A percentile compares a stretch with the other conserved stretches of the same genome.
These are phyloP conservation scores for Pascua sp. DNA, from an alignment of 1,284 basidiomycete species.

Conservation along the genomic window DNA sequence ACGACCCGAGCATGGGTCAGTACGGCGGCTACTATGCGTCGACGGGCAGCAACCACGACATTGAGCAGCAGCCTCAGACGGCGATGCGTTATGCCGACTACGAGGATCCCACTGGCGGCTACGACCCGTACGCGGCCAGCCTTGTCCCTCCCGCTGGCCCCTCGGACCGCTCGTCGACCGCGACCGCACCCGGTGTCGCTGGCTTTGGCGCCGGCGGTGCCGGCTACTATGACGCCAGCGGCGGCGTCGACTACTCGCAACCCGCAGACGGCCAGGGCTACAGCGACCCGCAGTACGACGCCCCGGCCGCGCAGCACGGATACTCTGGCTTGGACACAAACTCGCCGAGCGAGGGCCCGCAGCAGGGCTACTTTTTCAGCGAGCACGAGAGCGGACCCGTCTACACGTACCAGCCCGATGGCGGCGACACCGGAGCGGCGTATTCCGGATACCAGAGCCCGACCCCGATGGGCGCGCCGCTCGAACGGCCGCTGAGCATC, in stretches of 20 bases:
- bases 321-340: conserved; percentile 22
- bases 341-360: conserved; percentile 14
- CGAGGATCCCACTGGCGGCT: conserved; percentile 46
- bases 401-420: no score
- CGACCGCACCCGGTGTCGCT: conserved; percentile 32
- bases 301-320: no score
- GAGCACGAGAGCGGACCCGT: no score
- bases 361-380: no score
- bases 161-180: conserved; percentile 26
- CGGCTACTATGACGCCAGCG: conserved; percentile 12
- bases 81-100: conserved; percentile 37
- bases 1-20: conserved; percentile 46
- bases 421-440: no score
- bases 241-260: conserved; percentile 7
- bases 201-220: conserved; percentile 32
- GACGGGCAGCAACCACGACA: conserved; percentile 15
- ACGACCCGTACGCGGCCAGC: conserved; percentile 47
- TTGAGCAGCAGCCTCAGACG: conserved; percentile 19
- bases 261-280: conserved; percentile 22
- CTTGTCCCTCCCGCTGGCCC: conserved; percentile 9
- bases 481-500: no score
- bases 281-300: conserved; percentile 41
- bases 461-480: no score
- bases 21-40: conserved; percentile 43
- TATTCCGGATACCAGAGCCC: no score